Conservation (phyloP, 441 rosid species). For the Mallotus repandus region DNA sequence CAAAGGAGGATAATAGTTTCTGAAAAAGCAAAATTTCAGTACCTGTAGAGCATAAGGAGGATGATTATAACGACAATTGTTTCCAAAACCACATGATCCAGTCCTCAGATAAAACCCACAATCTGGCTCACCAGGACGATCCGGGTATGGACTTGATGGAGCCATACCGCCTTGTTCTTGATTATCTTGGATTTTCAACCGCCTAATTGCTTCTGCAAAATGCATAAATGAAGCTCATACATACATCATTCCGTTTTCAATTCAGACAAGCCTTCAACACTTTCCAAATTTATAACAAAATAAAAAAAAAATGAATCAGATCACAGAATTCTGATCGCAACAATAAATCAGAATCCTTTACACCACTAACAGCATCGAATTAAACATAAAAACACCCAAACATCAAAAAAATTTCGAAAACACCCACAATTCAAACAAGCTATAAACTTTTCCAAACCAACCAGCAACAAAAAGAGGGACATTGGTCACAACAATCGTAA, state of each 20-base stretch:
- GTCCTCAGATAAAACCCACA: conserved; percentile 75
- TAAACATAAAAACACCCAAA: background rate
- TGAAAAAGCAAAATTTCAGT: background rate
- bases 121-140: conserved; percentile 81
- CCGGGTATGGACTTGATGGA: conserved; percentile 56
- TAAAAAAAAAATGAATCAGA: background rate
- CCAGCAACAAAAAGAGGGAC: background rate
- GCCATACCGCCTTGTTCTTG: conserved; percentile 36
- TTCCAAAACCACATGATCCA: conserved; percentile 79
- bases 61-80: conserved; percentile 76
- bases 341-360: background rate
- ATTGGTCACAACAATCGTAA: background rate
- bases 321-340: background rate
- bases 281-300: no score
- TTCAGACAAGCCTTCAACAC: background rate
- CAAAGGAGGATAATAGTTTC: background rate
- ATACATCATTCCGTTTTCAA: background rate
- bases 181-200: conserved; percentile 51
- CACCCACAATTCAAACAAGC: background rate
- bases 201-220: conserved; percentile 43
- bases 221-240: conserved; percentile 14
- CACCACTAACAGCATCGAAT: background rate
- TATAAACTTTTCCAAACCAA: background rate
- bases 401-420: background rate
- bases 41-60: conserved; percentile 62